Evolutionary conservation across 1,139 yeast genomes (phyloP).

Genomic region (Magnusiomyces sp.): DNA sequence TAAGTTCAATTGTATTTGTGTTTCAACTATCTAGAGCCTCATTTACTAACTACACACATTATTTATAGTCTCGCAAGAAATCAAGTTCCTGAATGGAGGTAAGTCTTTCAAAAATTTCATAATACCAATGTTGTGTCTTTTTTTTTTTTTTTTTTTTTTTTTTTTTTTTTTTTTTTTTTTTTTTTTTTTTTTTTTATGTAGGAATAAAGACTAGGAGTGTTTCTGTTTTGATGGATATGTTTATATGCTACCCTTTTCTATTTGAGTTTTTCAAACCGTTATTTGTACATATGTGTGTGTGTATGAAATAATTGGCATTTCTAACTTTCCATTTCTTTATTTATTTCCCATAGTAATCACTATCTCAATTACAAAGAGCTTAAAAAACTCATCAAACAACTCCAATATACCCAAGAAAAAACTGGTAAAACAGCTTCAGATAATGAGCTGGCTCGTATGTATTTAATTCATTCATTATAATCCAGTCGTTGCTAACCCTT

Average conservation of each 20-base stretch:
- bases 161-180: no score
- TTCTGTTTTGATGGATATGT: no score
- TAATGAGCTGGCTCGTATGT: constrained; percentile 26
- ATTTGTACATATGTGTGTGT: no score
- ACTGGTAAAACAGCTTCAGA: constrained; percentile 12
- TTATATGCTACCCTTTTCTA: no score
- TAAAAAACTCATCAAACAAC: constrained; percentile 66
- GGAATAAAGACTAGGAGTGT: no score
- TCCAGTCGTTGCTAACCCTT: background rate
- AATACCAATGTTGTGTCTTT: no score
- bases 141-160: no score
- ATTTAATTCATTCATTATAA: background rate
- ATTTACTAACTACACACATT: constrained; percentile 13
- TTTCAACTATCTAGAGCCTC: background rate
- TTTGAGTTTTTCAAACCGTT: no score
- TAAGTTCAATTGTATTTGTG: constrained; percentile 20
- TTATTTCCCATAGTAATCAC: constrained; percentile 32
- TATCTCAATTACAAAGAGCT: constrained; percentile 82
- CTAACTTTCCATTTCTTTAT: background rate
- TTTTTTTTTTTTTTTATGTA: no score
- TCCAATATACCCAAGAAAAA: constrained; percentile 23
- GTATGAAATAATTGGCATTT: no score
- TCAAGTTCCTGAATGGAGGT: constrained; percentile 89
- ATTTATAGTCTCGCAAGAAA: constrained; percentile 50
- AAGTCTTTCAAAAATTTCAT: no score